A percentile compares a stretch with the other conserved stretches of the same genome.
Evolutionary conservation across 257 asterid species (phyloP).

Genomic region (Capsicum pubescens): DNA sequence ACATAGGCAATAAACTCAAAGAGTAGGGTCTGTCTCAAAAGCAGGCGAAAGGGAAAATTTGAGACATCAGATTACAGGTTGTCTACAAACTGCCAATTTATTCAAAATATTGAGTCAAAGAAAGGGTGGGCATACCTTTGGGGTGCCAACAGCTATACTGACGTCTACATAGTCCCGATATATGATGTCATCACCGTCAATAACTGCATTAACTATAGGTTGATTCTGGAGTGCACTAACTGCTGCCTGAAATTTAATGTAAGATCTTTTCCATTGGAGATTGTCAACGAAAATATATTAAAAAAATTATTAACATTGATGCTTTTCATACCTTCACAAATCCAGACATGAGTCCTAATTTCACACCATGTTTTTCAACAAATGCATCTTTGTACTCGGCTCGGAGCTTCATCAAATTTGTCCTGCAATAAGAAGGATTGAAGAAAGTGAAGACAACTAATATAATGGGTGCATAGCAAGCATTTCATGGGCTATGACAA

Average conservation of each 20-base stretch:
- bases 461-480: neutral
- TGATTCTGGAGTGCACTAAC: conserved; percentile 92
- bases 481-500: neutral
- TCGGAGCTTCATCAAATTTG: conserved; percentile 96
- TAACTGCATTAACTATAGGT: conserved; percentile 95
- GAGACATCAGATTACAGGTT: neutral
- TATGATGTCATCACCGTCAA: conserved; percentile 96
- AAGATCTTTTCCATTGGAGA: neutral
- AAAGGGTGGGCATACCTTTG: conserved; percentile 63
- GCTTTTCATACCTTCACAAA: conserved; percentile 74
- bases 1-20: neutral
- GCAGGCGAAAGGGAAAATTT: neutral
- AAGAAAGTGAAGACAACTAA: neutral
- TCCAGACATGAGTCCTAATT: conserved; percentile 96
- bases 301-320: neutral
- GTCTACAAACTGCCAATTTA: neutral
- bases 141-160: conserved; percentile 99
- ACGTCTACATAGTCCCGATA: conserved; percentile 92
- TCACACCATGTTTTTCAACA: conserved; percentile 96
- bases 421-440: conserved; percentile 57
- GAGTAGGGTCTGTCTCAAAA: conserved; percentile 1
- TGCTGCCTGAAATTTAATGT: conserved; percentile 75
- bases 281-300: neutral
- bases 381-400: conserved; percentile 95
- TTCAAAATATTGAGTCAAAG: neutral